Base-by-base conservation (phyloP, 306 rosid genomes). In the Glycyrrhiza uralensis region DNA sequence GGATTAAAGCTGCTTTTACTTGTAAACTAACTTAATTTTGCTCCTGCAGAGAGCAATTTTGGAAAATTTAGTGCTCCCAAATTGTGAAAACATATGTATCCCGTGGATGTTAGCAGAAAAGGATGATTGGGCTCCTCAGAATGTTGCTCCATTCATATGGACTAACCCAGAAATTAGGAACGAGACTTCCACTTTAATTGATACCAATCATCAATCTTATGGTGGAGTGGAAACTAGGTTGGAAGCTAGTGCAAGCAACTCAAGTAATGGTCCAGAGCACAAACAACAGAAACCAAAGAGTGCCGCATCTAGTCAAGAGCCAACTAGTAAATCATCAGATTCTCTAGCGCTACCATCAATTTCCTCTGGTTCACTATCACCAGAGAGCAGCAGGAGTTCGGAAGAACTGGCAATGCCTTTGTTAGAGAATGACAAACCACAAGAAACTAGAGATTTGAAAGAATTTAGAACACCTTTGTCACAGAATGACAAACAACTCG, bases 91-190 rank as follows among this genome's bases (percentile, higher is more conserved):
- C 79, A 9, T 86, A 36, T 84, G 85, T 57, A 80, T 94, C 55
- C 89, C 99, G 19, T 91, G 90, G 86, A 94, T 94, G 99, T 22
- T 86, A 66, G 97, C 97, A 39, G 99, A 91, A 79, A 84, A 89
- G 76, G 84, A 91, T 45, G 96, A 94, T 77, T 94, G 99, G 99
- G 80, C 85, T 54, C 95, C 93, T 10, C 74, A 81, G 65, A 88
- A 56, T 69, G 88, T 69, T 72, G 97, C 99, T 79, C 99, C 99
- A 51, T 91, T 85, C 77, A 49, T 83, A 57, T 94, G 99, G 97
- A 23, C 73, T 69, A 80, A 82, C 59, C 96, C 85, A 66, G 96
- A 88, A 50, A 29, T 57, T 47, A 39, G 45, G 15, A 76, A 71
- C 39, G 95, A 82, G 29, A 78, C 81, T 22, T 54, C 73, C 51